These are phyloP conservation scores for Alternaria ventricosa DNA, from an alignment of 2,329 filamentous ascomycete species.

Conservation along the genomic window DNA sequence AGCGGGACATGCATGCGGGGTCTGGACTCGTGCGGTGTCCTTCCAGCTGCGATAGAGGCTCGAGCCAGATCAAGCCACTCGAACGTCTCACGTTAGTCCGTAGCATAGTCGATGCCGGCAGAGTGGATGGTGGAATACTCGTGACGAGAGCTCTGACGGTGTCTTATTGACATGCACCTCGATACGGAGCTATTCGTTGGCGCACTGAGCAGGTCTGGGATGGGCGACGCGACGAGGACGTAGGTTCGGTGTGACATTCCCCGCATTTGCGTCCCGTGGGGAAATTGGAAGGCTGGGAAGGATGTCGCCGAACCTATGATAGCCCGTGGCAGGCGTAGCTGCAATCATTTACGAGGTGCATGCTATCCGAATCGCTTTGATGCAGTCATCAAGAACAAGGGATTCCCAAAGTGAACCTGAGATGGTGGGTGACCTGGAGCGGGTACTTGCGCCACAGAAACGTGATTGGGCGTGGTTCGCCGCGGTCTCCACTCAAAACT, in stretches of 20 bases:
- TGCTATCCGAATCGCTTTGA: not conserved
- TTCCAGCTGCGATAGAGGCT: not conserved
- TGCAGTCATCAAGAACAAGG: not conserved
- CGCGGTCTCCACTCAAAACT: slow-evolving; percentile 11
- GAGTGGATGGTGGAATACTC: not conserved
- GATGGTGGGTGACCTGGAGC: not conserved
- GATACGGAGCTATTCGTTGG: not conserved
- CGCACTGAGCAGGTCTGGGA: not conserved
- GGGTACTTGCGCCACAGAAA: not conserved
- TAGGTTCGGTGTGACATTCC: not conserved
- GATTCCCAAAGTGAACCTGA: not conserved
- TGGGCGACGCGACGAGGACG: not conserved
- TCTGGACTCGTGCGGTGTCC: not conserved
- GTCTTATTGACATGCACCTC: not conserved
- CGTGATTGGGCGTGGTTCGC: not conserved
- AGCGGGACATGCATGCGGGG: not conserved
- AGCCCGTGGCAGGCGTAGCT: not conserved
- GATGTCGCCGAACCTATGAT: not conserved
- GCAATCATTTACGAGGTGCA: not conserved
- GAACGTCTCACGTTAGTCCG: not conserved
- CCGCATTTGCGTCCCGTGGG: not conserved
- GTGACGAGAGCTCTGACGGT: not conserved
- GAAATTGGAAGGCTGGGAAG: not conserved
- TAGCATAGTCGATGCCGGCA: not conserved
- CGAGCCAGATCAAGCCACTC: not conserved